Base-by-base conservation (phyloP, 140 eudicot species). In the Flaveria floridana region DNA sequence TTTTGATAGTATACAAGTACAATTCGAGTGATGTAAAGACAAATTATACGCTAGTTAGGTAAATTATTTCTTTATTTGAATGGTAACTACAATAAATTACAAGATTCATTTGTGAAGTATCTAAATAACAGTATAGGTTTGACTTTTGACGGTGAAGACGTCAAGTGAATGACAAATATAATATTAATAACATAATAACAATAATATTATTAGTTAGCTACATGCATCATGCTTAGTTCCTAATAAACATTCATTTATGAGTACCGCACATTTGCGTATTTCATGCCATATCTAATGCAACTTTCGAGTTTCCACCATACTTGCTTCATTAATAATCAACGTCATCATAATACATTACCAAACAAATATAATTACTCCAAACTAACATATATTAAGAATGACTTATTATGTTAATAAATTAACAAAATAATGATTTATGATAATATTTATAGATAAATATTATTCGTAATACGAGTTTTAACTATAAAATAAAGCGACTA, bases 161-260 rank as follows among this genome's bases (percentile, higher is more conserved):
- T 34, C 41, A 34, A 34, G 7, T 34, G 41, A 34, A 34, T 34
- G 41, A 34, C 8, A 34, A 34, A 34, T 34, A 34, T 34, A 34
- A 34, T 34, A 34, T 34, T 34, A 34, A 34, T 34, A 44, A 44
- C 14, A 42, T 8, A 42, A 42, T 42, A 42, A 42, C 9, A 9
- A 42, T 7, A 42, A 34, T 34, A 34, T 5, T 34, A 34, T 5
- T 34, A 34, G 8, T 34, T 42, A 47, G 12, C 55, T 12, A 48
- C 55, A 13, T 78, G 55, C 58, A 62, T 41, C 59, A 70, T 78
- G 82, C 82, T 78, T 78, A 19, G 12, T 30, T 70, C 10, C 10
- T 71, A 78, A 71, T 78, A 71, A 64, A 78, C 72, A 47, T 34
- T 21, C 72, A 78, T 78, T 78, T 50, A 62, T 62, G 67, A 50